Base-by-base conservation (phyloP, 2,329 filamentous ascomycete genomes). In the Pezicula rhizophila region DNA sequence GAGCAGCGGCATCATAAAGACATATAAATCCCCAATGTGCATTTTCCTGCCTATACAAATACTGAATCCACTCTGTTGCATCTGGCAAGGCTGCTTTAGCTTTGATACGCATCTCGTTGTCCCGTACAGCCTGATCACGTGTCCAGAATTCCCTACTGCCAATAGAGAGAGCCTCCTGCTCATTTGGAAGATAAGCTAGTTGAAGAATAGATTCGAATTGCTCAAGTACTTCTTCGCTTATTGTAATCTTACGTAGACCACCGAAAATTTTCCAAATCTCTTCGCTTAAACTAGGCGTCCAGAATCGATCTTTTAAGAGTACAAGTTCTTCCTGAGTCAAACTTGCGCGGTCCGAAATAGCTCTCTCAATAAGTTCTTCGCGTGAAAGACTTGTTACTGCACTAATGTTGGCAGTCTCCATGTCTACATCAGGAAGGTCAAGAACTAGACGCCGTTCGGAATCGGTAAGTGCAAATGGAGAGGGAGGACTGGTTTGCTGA, bases 321-420 rank as follows among this genome's bases (percentile, higher is more conserved):
- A 40, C 15, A 5, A 34, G 12, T 35, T 50, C 48, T 50, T 35
- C 17, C 1, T 42, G 12, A 14, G 45, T 47, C 15, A 50, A 45
- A 20, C 12, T 40, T 6, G 12, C 33, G 7, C n/a, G 28, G 28
- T 37, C 12, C 4, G 15, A 40, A 12, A 44, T 25, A 1, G 44
- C 48, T 33, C 47, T 50, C 23, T 47, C 40, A 15, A 50, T 47
- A 20, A 50, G 28, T 26, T 50, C 26, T 8, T 33, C 40, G 3
- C 40, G 44, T 12, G 45, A 44, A 31, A 47, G 31, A 42, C 8
- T 26, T 14, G 48, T 50, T 39, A 33, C 48, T 12, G 48, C 43
- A 8, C 17, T 15, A 28, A 46, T 39, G 40, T 50, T 50, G 3
- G 48, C 20, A 12, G 8, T 25, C 26, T 50, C 43, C 28, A 31